Base-by-base conservation (phyloP, 257 asterid species). In the Plectranthus barbatus region DNA sequence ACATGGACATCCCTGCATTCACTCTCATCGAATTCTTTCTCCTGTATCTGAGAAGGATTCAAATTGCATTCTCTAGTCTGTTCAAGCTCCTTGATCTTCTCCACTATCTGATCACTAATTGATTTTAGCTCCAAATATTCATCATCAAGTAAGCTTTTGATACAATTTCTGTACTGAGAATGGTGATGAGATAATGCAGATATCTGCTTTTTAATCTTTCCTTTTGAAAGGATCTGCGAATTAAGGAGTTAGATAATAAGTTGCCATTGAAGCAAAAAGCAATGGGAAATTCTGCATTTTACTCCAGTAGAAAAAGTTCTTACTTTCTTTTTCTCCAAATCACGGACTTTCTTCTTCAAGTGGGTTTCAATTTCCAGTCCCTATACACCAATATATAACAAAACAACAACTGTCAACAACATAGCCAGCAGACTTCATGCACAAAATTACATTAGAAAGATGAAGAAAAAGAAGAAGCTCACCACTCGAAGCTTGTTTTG, bases 291-390 rank as follows among this genome's bases (percentile, higher is more conserved):
- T 48, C 42, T 5, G 42, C 47, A 24, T 72, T 37, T 19, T 63
- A 60, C 45, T 56, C 18, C 56, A 67, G 62, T 56, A 42, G 24
- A 36, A 59, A 55, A 42, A 5, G 14, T 4, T 64, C 89, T 68
- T 81, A 92, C 99, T 49, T 76, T 82, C 72, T 75, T 82, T 81
- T 80, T 86, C 81, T 92, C 89, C 72, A 84, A 64, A 60, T 73
- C 61, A 31, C 62, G 52, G 61, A 89, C 81, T 77, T 76, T 82
- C 77, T 84, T 85, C 90, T 89, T 84, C 80, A 92, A 66, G 80
- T 89, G 97, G 66, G 79, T 81, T 79, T 92, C 99, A 55, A 92
- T 77, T 73, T 86, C 94, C 82, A 92, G 72, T 49, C 99, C 99
- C 99, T 92, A 68, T 62, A 66, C 33, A 74, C 62, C 58, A 76